Conservation (phyloP, 2,329 filamentous ascomycete species). For the Metarhizium guizhouense region DNA sequence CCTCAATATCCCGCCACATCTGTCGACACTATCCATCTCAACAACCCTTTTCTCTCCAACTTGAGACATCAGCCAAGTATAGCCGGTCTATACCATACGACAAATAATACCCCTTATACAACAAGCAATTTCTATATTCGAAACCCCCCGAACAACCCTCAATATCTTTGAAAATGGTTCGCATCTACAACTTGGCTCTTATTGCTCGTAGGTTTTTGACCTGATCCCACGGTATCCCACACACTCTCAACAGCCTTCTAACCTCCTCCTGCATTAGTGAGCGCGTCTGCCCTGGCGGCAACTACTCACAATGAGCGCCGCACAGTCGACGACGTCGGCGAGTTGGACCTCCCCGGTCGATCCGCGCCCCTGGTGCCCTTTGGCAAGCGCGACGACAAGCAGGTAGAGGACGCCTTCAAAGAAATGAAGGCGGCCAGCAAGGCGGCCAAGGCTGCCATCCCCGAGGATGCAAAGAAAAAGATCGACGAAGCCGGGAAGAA, state of each 20-base stretch:
- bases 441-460: not conserved
- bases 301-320: slow-evolving; percentile 2
- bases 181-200: slow-evolving; percentile 4
- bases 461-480: not conserved
- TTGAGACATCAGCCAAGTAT: not conserved
- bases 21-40: not conserved
- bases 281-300: slow-evolving; percentile 4
- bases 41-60: not conserved
- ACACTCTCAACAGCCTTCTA: not conserved
- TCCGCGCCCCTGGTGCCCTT: not conserved
- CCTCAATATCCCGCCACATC: no score
- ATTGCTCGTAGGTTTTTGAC: slow-evolving; percentile 1
- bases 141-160: not conserved
- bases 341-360: not conserved
- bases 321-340: not conserved
- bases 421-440: not conserved
- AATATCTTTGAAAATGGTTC: slow-evolving; percentile 5
- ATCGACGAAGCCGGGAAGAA: not conserved
- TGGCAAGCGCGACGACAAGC: not conserved
- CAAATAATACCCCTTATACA: no score
- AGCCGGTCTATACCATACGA: slow-evolving; percentile 2
- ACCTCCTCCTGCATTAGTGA: not conserved
- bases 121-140: not conserved
- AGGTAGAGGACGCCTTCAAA: not conserved
- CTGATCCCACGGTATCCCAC: not conserved